Percentiles rank a stretch among this genome's conserved stretches.
These are phyloP conservation scores for Actinomortierella wolfii DNA, from an alignment of 371 early-diverging fungal species.

Conservation along the genomic window DNA sequence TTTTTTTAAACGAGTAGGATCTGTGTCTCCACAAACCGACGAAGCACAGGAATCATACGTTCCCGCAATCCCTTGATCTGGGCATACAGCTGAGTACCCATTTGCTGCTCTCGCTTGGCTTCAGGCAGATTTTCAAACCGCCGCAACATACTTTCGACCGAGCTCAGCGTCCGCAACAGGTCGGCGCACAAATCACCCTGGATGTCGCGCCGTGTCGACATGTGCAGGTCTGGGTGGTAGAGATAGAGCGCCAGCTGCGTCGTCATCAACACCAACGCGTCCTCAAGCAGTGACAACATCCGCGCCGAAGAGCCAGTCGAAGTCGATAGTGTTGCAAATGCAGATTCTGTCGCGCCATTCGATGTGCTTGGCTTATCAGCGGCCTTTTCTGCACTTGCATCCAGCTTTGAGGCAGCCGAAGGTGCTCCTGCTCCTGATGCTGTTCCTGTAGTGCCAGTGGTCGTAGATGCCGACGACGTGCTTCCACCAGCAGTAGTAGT, in stretches of 20 bases:
- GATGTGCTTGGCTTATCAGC: constrained; percentile 2
- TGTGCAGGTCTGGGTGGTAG: constrained; percentile 33
- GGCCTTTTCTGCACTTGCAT: no score
- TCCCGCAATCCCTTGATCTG: constrained; percentile 32
- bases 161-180: constrained; percentile 29
- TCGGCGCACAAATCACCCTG: constrained; percentile 33
- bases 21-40: constrained; percentile 40
- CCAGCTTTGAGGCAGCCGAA: no score
- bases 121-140: constrained; percentile 43
- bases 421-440: background rate
- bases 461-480: background rate
- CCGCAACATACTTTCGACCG: constrained; percentile 31
- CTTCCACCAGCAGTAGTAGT: background rate
- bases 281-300: constrained; percentile 40
- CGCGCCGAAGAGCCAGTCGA: constrained; percentile 37
- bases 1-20: no score
- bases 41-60: constrained; percentile 41
- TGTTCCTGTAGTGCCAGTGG: background rate
- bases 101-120: constrained; percentile 12
- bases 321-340: constrained; percentile 42
- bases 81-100: constrained; percentile 19
- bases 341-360: constrained; percentile 13
- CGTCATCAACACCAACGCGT: constrained; percentile 42
- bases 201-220: constrained; percentile 28
- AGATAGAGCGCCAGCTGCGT: constrained; percentile 40